phyloP scores from a whole-genome alignment of 345 rosid species.

The Salix koriyanagi region DNA sequence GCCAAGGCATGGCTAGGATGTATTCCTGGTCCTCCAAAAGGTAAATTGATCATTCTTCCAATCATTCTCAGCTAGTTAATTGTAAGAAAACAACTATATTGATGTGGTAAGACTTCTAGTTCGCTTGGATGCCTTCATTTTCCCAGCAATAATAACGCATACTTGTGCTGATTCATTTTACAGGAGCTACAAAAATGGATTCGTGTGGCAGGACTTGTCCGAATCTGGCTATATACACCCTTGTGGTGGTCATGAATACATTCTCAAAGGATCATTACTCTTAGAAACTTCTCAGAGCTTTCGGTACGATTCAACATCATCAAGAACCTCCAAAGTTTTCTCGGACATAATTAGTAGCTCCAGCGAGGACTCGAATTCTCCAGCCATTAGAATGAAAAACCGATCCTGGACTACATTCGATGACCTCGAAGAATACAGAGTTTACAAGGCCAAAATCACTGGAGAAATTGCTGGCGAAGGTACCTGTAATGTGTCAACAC shows the following conservation, averaged over 20 bases:
- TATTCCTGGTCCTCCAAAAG: constrained; percentile 23
- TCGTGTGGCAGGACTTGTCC: constrained; percentile 20
- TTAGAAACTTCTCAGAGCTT: constrained; percentile 3
- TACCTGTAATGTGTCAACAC: neutral
- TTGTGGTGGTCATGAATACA: constrained; percentile 16
- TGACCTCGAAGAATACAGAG: constrained; percentile 15
- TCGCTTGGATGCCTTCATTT: neutral
- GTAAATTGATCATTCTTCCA: neutral
- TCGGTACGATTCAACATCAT: constrained; percentile 23
- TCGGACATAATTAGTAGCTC: constrained; percentile 23
- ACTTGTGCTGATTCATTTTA: neutral
- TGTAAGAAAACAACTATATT: neutral
- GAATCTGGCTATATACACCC: constrained; percentile 15
- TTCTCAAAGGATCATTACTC: constrained; percentile 24
- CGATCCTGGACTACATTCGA: constrained; percentile 19
- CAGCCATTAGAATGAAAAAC: constrained; percentile 7
- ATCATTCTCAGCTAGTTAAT: neutral
- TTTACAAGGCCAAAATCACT: constrained; percentile 24
- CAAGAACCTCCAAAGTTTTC: constrained; percentile 24
- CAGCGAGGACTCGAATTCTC: constrained; percentile 25
- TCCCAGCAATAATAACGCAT: neutral
- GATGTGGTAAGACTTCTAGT: neutral
- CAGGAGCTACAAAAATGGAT: constrained; percentile 23
- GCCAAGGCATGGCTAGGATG: constrained; percentile 19
- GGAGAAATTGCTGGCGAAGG: constrained; percentile 7